A percentile compares a stretch with the other conserved stretches of the same genome.
phyloP scores from a whole-genome alignment of 2,329 filamentous ascomycete genomes.

The Sclerotinia nivalis region DNA sequence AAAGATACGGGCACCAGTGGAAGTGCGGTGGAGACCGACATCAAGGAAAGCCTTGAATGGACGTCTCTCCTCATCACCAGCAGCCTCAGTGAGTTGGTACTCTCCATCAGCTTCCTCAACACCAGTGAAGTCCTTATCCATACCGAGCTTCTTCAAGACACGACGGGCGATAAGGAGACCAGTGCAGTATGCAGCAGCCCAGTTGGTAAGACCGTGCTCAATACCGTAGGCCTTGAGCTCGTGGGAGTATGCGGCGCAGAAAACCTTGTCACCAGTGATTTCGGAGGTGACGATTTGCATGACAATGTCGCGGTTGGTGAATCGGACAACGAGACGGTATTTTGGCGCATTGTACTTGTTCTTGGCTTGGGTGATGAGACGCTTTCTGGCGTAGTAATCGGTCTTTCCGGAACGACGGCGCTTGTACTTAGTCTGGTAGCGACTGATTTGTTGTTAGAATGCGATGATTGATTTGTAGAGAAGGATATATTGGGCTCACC shows the following conservation, averaged over 20 bases:
- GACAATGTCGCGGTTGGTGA: conserved; percentile 99
- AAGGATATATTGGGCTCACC: conserved; percentile 58
- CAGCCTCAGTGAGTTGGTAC: conserved; percentile 92
- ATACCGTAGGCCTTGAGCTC: conserved; percentile 98
- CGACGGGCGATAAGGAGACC: conserved; percentile 97
- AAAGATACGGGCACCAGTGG: conserved; percentile 97
- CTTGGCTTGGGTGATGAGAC: conserved; percentile 99
- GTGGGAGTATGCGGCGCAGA: conserved; percentile 89
- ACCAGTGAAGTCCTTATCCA: conserved; percentile 90
- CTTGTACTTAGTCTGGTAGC: conserved; percentile 99
- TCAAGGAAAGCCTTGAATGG: conserved; percentile 99
- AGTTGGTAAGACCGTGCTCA: conserved; percentile 99
- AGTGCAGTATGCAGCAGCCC: conserved; percentile 94
- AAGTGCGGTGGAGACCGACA: conserved; percentile 95
- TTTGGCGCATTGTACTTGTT: conserved; percentile 99
- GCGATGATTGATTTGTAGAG: conserved; percentile 35
- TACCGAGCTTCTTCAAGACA: conserved; percentile 92
- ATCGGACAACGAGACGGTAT: conserved; percentile 98
- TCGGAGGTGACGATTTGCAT: conserved; percentile 96
- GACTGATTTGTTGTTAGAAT: conserved; percentile 54
- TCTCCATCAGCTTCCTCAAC: conserved; percentile 97
- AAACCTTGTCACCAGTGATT: conserved; percentile 97
- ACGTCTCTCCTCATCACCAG: conserved; percentile 84
- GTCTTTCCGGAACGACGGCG: conserved; percentile 95
- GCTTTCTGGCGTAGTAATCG: conserved; percentile 99